Evolutionary conservation across 2,329 filamentous ascomycete genomes (phyloP), one percentile per base, ranked within the genome.

Genomic region (Fusarium anguioides): DNA sequence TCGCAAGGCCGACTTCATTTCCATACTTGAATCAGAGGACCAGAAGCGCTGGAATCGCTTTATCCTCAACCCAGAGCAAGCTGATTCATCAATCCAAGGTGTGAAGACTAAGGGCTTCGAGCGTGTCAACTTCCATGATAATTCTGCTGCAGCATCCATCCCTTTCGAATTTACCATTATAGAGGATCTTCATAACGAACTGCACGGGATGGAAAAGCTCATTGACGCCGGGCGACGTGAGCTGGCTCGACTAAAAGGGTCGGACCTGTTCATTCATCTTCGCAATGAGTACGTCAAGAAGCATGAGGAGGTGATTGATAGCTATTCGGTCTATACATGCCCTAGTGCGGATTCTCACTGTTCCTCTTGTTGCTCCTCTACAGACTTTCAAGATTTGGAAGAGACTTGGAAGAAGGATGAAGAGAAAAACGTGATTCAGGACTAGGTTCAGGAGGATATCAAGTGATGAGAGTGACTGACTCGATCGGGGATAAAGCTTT

Each of bases 21-120:
- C 27, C 5, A 9, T 10, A 6, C 4, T 27, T 14, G 66, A 69
- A 26, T 17, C 27, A 11, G 4, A 26, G 8, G 53, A 64, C 0
- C 41, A 61, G 18, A 11, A 41, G 29, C 27, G 35, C 15, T 69
- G 62, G 62, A 69, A 69, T 31, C 18, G 39, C 8, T 57, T 42
- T n/a, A 40, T 67, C 7, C 46, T 69, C 14, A 36, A 66, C n/a
- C 64, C 63, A 18, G 23, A n/a, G 8, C 8, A 17, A 4, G n/a
- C 9, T 8, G 35, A 24, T n/a, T 31, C 37, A 9, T 5, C 9
- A 23, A 8, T 51, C 17, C 5, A n/a, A 5, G 12, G 23, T 6
- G 14, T 26, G 2, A 27, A 58, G 17, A 5, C 58, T 6, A 9
- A 41, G 5, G 37, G 29, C 11, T 29, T 58, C 8, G 27, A 58